Conservation (phyloP, 176 grass and related monocot species). For the Urochloa ruziziensis region DNA sequence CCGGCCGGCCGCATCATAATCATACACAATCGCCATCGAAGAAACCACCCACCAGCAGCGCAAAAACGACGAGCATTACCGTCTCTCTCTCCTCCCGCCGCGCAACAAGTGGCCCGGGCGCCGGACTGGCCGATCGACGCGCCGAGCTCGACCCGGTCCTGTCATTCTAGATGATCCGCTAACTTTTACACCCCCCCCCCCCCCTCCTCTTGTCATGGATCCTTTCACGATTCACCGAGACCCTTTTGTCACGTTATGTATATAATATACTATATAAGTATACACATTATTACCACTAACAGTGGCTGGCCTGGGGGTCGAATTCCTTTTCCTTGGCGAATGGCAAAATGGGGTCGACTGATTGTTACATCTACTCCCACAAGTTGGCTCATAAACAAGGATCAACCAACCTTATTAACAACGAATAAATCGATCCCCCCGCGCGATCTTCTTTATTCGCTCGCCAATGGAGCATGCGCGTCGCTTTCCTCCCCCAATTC, state of each 20-base stretch:
- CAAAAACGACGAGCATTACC: slow-evolving; percentile 21
- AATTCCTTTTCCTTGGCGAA: not conserved
- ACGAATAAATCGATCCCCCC: not conserved
- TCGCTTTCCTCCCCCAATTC: slow-evolving; percentile 30
- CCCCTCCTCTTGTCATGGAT: not conserved
- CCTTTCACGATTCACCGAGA: not conserved
- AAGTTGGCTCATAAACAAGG: slow-evolving; percentile 41
- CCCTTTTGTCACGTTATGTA: not conserved
- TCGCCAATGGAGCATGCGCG: slow-evolving; percentile 14
- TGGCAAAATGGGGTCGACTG: not conserved
- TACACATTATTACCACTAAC: too few species aligned
- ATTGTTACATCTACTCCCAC: slow-evolving; percentile 16
- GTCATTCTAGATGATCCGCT: not conserved
- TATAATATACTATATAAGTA: not conserved
- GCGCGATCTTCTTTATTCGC: not conserved
- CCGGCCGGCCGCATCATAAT: not conserved
- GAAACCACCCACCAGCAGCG: not conserved
- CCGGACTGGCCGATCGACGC: not conserved
- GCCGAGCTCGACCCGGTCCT: not conserved
- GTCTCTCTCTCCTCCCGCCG: not conserved
- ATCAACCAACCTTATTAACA: slow-evolving; percentile 23
- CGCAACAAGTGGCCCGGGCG: slow-evolving; percentile 17
- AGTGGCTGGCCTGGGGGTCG: not conserved
- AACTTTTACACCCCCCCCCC: not conserved
- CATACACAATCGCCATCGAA: too few species aligned